Percentiles rank a stretch among this genome's conserved stretches.
phyloP scores from a whole-genome alignment of 768 basidiomycete species.

The Trametes coccinea region DNA sequence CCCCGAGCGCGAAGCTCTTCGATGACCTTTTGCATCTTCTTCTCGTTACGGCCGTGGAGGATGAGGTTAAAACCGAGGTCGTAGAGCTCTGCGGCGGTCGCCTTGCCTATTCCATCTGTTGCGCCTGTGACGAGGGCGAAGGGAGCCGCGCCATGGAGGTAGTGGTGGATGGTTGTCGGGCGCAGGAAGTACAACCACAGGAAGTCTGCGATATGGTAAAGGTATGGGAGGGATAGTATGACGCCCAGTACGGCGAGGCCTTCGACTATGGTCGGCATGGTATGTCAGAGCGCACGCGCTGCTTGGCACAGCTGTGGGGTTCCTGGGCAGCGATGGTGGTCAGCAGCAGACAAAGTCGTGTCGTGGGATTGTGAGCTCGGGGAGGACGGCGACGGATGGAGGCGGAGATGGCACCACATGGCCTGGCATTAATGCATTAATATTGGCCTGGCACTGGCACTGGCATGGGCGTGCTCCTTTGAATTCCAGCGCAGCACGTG shows the following conservation, averaged over 20 bases:
- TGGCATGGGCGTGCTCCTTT: background rate
- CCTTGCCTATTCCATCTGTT: slow-evolving; percentile 33
- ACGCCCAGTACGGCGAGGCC: slow-evolving; percentile 22
- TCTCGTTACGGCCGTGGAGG: slow-evolving; percentile 31
- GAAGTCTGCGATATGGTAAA: slow-evolving; percentile 21
- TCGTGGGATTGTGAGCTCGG: background rate
- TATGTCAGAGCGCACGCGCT: background rate
- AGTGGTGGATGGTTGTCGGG: slow-evolving; percentile 22
- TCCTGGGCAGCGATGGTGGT: too few species aligned
- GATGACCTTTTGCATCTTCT: slow-evolving; percentile 28
- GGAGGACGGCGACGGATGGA: background rate
- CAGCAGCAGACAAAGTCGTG: background rate
- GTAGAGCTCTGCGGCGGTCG: slow-evolving; percentile 29
- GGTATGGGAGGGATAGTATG: slow-evolving; percentile 17
- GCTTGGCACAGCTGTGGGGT: too few species aligned
- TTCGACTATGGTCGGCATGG: slow-evolving; percentile 4
- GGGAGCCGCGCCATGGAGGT: slow-evolving; percentile 25
- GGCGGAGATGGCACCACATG: background rate
- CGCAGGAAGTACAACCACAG: slow-evolving; percentile 29
- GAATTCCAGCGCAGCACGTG: background rate
- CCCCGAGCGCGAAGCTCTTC: slow-evolving; percentile 22
- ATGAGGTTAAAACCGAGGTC: slow-evolving; percentile 32
- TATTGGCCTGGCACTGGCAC: too few species aligned
- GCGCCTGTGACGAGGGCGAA: slow-evolving; percentile 33
- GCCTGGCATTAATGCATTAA: too few species aligned